Base-by-base conservation (phyloP, 2,329 filamentous ascomycete genomes). In the Aspergillus caelatus region DNA sequence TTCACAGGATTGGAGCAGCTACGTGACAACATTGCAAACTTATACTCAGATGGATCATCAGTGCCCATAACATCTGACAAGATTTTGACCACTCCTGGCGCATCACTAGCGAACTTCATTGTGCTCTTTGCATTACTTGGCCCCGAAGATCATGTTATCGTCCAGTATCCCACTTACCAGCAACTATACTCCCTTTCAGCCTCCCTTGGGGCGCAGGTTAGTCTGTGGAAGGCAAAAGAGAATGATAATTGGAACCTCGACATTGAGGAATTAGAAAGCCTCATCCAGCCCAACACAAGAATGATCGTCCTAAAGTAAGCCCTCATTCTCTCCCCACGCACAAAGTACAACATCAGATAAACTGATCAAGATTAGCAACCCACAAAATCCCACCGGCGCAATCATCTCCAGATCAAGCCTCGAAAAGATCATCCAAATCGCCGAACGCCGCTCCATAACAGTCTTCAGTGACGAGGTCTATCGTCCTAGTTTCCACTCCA, bases 131-230 rank as follows among this genome's bases (percentile, higher is more conserved):
- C 89, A 1, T 81, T 95, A 11, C 74, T 95, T 3, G 86, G 87
- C 0, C 86, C 88, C 0, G 90, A 89, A 1, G 92, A 96, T 73
- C 93, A 96, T 82, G 90, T 94, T 56, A 85, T 96, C 62, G 95
- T 91, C 72, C 91, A 95, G 62, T 92, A 93, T 74, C 93, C 93
- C n/a, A 94, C 92, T 1, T 96, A 95, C 71, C 91, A 95, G 75
- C 92, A 95, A 71, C 84, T 96, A 1, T 95, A 94, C 73, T 82
- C 88, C 11, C 86, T 96, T 1, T 92, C 93, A 0, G 83, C 84
- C 67, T 90, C 88, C 50, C 79, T 96, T 4, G 92, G 93, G 0
- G 92, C 91, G 1, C 86, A 92, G 62, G 90, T 96, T n/a, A 88
- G 88, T 48, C 76, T 94, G 11, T 96, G 93, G 93, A 88, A 86